A percentile compares a stretch with the other conserved stretches of the same genome.
phyloP scores from a whole-genome alignment of 2,329 filamentous ascomycete genomes.

The Pseudogymnoascus sp. region DNA sequence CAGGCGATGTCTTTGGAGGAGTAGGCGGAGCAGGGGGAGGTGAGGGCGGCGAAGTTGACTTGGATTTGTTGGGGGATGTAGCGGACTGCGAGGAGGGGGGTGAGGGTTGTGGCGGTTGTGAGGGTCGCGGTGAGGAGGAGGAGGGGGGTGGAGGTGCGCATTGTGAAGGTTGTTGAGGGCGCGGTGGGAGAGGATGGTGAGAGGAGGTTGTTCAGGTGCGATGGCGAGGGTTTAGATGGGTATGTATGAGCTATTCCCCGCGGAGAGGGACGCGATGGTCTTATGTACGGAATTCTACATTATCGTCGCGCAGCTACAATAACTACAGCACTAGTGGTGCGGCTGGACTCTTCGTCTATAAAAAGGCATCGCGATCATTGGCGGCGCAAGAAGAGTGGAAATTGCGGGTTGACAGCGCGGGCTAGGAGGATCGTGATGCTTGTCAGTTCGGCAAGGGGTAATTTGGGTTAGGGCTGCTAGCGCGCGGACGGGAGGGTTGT shows the following conservation, averaged over 20 bases:
- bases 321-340: background rate
- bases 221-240: background rate
- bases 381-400: background rate
- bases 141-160: background rate
- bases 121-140: background rate
- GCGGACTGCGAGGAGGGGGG: background rate
- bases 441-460: background rate
- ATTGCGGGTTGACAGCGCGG: background rate
- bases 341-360: background rate
- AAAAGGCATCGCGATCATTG: background rate
- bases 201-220: background rate
- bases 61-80: background rate
- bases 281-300: background rate
- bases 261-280: background rate
- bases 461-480: background rate
- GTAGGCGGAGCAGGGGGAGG: background rate
- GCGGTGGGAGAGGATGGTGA: background rate
- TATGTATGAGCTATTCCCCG: background rate
- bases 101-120: background rate
- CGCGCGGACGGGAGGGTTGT: background rate
- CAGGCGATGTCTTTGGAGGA: background rate
- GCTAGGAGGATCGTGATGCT: background rate
- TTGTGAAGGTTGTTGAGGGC: background rate
- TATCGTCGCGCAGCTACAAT: too few relatives aligned
- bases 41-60: background rate